phyloP scores from a whole-genome alignment of 495 filamentous ascomycete genomes.

The Melanomma pulvis-pyrius region DNA sequence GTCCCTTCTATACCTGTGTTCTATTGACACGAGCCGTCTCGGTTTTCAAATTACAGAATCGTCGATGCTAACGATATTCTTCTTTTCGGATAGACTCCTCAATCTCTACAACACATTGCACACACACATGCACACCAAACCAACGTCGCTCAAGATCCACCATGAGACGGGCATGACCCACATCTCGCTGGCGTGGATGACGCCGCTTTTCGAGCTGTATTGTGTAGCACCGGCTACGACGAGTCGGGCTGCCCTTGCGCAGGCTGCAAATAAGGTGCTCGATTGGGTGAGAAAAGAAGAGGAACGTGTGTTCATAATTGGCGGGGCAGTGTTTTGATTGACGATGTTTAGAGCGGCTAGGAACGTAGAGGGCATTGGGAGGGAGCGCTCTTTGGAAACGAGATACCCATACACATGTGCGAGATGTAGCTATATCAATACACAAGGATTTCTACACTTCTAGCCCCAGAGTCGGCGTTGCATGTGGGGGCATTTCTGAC shows the following conservation, averaged over 20 bases:
- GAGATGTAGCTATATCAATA: not conserved
- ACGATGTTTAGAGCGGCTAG: not conserved
- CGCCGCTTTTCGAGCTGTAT: slow-evolving; percentile 89
- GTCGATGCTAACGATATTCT: slow-evolving; percentile 2
- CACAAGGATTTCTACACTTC: too few relatives aligned
- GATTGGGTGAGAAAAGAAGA: slow-evolving; percentile 91
- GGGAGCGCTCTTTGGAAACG: not conserved
- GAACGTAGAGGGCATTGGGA: not conserved
- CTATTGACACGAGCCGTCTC: not conserved
- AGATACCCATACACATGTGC: slow-evolving; percentile 6
- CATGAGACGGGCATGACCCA: slow-evolving; percentile 73
- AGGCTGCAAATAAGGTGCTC: slow-evolving; percentile 82
- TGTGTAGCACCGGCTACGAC: slow-evolving; percentile 82
- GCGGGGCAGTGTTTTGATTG: slow-evolving; percentile 69
- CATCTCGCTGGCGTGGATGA: slow-evolving; percentile 85
- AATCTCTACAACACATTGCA: slow-evolving; percentile 84
- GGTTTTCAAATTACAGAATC: not conserved
- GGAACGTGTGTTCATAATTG: slow-evolving; percentile 91
- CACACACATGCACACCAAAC: slow-evolving; percentile 77
- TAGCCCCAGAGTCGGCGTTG: too few relatives aligned
- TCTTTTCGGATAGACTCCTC: slow-evolving; percentile 71
- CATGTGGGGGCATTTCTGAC: too few relatives aligned
- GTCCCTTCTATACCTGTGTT: not conserved
- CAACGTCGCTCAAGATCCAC: slow-evolving; percentile 80
- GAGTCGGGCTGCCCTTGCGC: slow-evolving; percentile 75